phyloP scores from a whole-genome alignment of 768 basidiomycete species.

The Lactarius sp. region DNA sequence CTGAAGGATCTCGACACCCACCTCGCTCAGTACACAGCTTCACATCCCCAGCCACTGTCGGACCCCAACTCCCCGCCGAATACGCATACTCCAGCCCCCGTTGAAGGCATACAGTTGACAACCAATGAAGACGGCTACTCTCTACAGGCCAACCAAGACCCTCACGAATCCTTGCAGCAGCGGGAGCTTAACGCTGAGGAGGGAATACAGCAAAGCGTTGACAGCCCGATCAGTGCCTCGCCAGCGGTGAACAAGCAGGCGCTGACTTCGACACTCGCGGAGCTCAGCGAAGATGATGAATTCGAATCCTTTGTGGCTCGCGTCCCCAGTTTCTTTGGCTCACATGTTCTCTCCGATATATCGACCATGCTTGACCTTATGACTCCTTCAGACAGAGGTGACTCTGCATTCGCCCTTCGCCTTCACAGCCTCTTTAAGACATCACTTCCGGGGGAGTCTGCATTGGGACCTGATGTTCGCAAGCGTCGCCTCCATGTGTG shows the following conservation, averaged over 20 bases:
- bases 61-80: too few relatives aligned
- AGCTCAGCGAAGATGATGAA: background rate
- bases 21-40: background rate
- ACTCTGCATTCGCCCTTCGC: background rate
- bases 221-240: background rate
- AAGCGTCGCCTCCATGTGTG: background rate
- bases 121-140: background rate
- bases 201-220: background rate
- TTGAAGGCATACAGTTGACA: background rate
- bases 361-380: conserved; percentile 3
- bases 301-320: conserved; percentile 2
- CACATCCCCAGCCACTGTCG: background rate
- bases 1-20: background rate
- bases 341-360: background rate
- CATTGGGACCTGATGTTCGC: background rate
- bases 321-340: background rate
- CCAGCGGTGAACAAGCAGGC: background rate
- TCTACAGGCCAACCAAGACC: too few relatives aligned
- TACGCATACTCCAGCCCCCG: background rate
- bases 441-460: background rate
- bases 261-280: background rate
- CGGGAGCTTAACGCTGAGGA: too few relatives aligned
- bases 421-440: background rate
- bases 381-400: background rate
- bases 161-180: too few relatives aligned